Evolutionary conservation across 805 yeast genomes (phyloP), one percentile per base, ranked within the genome.

Genomic region (Ogataea neopini): DNA sequence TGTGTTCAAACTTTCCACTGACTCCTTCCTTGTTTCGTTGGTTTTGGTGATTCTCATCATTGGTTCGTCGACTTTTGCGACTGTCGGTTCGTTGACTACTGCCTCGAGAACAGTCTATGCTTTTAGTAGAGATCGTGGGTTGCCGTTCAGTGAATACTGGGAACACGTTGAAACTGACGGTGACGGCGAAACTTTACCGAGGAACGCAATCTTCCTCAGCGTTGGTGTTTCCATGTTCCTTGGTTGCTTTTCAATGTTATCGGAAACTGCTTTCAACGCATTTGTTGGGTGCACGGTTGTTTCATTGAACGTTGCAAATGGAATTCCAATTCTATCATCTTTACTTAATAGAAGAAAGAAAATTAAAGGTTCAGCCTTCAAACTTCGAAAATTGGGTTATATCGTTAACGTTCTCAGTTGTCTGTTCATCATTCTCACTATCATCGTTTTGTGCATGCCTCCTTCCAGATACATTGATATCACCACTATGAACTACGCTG

Each of bases 241-340:
- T 39, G 87, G 91, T 1, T 62, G 83, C 6, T 70, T 88, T 34
- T 85, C 91, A 2, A 66, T 88, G 37, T 64, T 87, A 1, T 85
- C 92, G 0, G 71, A 81, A 4, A 79, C 90, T 6, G 90, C 94
- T 0, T 85, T 88, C 65, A 84, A 84, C 63, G 90, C 95, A 3
- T 87, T 88, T 63, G 80, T 87, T 69, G 94, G 95, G 0, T 83
- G 91, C 14, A 83, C 92, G 8, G 94, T 88, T 2, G 75, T 87
- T 17, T 77, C 89, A 2, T 69, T 88, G 49, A 83, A 89, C 42
- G 72, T 86, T 25, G 88, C 94, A 2, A 84, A 88, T 51, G 82
- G 89, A 3, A 80, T 88, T 13, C 96, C 96, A 2, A 82, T 87
- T 20, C 54, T 83, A 0, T 72, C 83, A n/a, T 76, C 81, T 3